Base-by-base conservation (phyloP, 2,329 filamentous ascomycete species). In the Colletotrichum chrysophilum region DNA sequence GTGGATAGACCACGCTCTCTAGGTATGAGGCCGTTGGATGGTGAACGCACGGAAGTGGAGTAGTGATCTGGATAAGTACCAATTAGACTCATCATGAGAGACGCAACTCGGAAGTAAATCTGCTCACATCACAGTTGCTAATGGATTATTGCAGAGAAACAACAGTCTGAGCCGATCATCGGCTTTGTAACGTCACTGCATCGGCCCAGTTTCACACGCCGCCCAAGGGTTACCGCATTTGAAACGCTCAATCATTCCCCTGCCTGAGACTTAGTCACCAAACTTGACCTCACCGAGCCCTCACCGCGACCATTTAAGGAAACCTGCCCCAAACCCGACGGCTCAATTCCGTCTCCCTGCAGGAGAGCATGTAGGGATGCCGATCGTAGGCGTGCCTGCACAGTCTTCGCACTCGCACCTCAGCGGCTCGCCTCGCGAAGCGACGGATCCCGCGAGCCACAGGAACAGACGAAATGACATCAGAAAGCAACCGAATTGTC, bases 391-490 rank as follows among this genome's bases (percentile, higher is more conserved):
- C 43, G 12, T n/a, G 52, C 32, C 26, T 26, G 18, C 21, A 43
- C 48, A 21, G 12, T 68, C 16, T 18, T 32, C n/a, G 26, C 32
- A 38, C 28, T 64, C 30, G 69, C 30, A 36, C 34, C 24, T n/a
- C 30, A 52, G 36, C 30, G 60, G 36, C 14, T 28, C 32, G 36
- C 34, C 21, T 21, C 55, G 26, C 5, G 10, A 56, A 34, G n/a
- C 14, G 43, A 58, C 34, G 24, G 34, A 28, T 26, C 7, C 34
- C 13, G 26, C 8, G n/a, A 36, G 16, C 66, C 21, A 14, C 14
- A 62, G 14, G 30, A 9, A 24, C 32, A 52, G 62, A 66, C 21
- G 36, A 48, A 5, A 73, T 75, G 73, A 73, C 69, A 75, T 73
- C 70, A 73, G 62, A 24, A 14, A 21, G 8, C 12, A 16, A n/a